Conservation (phyloP, 768 basidiomycete genomes). For the Asterophora parasitica region DNA sequence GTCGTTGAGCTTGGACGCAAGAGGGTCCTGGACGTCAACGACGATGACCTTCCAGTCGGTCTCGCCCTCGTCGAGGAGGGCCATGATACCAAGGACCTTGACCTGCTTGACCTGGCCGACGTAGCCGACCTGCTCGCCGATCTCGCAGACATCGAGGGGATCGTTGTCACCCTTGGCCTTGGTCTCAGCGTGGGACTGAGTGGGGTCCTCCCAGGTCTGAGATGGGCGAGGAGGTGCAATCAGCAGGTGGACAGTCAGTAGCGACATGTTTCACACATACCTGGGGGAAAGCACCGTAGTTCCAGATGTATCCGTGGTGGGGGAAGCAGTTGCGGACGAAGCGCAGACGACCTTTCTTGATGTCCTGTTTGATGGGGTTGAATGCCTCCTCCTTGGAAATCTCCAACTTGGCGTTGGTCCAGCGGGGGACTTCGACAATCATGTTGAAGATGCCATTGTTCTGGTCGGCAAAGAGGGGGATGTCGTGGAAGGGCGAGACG, state of each 20-base stretch:
- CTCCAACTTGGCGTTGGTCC: conserved; percentile 99
- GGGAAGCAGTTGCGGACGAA: conserved; percentile 99
- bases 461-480: conserved; percentile 96
- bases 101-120: conserved; percentile 98
- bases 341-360: conserved; percentile 93
- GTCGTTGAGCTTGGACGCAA: conserved; percentile 95
- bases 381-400: conserved; percentile 97
- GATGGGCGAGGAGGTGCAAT: conserved; percentile 9
- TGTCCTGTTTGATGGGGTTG: conserved; percentile 99
- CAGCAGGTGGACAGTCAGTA: background rate
- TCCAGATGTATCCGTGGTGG: conserved; percentile 99
- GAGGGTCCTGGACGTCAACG: conserved; percentile 92
- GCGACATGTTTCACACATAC: conserved; percentile 32
- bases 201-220: conserved; percentile 98
- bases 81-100: conserved; percentile 99
- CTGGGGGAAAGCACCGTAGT: conserved; percentile 99
- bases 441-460: conserved; percentile 96
- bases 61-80: conserved; percentile 97
- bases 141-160: conserved; percentile 99
- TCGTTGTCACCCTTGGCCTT: conserved; percentile 99
- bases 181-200: conserved; percentile 84
- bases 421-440: conserved; percentile 96
- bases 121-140: conserved; percentile 97
- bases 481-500: conserved; percentile 89
- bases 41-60: conserved; percentile 99